A percentile compares a stretch with the other conserved stretches of the same genome.
phyloP scores from a whole-genome alignment of 176 grass and related monocot genomes.

The Tillandsia fasciculata region DNA sequence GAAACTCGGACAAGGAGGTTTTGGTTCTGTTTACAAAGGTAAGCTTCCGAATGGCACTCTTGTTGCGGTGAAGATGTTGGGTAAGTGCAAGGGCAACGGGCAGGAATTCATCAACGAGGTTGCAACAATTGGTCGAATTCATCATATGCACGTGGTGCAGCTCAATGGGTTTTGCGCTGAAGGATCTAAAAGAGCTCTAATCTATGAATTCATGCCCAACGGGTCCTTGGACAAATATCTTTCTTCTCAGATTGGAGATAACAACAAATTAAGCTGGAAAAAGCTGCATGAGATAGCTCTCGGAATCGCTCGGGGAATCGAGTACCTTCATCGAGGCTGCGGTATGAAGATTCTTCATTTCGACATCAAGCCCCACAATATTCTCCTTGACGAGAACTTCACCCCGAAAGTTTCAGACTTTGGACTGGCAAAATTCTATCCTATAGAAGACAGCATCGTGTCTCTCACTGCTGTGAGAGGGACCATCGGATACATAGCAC shows the following conservation, averaged over 20 bases:
- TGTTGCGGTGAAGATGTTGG: slow-evolving; percentile 4
- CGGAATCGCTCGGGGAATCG: slow-evolving; percentile 2
- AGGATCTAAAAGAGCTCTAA: slow-evolving; percentile 6
- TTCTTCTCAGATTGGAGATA: background rate
- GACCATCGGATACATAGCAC: slow-evolving; percentile 27
- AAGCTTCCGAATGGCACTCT: background rate
- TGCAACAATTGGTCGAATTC: slow-evolving; percentile 11
- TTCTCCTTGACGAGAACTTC: slow-evolving; percentile 12
- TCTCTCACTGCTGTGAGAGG: background rate
- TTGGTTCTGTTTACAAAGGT: slow-evolving; percentile 9
- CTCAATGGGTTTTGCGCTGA: slow-evolving; percentile 11
- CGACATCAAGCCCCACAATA: slow-evolving; percentile 17
- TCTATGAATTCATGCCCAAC: slow-evolving; percentile 11
- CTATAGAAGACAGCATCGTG: background rate
- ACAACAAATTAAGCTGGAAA: background rate
- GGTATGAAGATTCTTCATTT: slow-evolving; percentile 19
- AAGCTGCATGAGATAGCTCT: slow-evolving; percentile 10
- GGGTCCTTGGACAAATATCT: slow-evolving; percentile 13
- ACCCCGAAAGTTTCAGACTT: slow-evolving; percentile 11
- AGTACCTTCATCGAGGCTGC: slow-evolving; percentile 12
- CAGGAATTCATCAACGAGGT: slow-evolving; percentile 19
- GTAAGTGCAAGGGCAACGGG: slow-evolving; percentile 3
- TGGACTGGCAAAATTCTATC: slow-evolving; percentile 4
- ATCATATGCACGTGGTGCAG: slow-evolving; percentile 14
- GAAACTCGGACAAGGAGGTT: slow-evolving; percentile 17